phyloP scores from a whole-genome alignment of 1,284 basidiomycete genomes.

The Pyrrhoderma lamaoense region DNA sequence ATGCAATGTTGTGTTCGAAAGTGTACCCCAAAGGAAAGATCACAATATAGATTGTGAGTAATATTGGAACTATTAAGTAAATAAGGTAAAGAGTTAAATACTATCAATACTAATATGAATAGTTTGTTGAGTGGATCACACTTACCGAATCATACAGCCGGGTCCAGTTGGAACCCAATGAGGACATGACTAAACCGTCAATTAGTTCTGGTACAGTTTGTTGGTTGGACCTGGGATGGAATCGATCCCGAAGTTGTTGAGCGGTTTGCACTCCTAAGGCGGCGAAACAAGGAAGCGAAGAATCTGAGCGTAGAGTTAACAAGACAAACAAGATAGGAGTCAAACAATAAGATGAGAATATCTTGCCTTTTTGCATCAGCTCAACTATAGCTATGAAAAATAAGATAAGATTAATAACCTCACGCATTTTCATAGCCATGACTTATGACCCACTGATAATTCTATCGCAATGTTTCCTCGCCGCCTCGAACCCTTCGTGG shows the following conservation, averaged over 20 bases:
- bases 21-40: not conserved
- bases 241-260: slow-evolving; percentile 81
- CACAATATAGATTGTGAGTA: slow-evolving; percentile 29
- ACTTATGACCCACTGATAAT: slow-evolving; percentile 70
- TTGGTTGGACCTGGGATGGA: slow-evolving; percentile 87
- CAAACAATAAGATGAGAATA: not conserved
- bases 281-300: slow-evolving; percentile 87
- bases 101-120: slow-evolving; percentile 32
- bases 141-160: slow-evolving; percentile 85
- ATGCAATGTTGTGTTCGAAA: not conserved
- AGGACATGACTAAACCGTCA: slow-evolving; percentile 80
- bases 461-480: slow-evolving; percentile 93
- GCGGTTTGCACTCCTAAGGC: slow-evolving; percentile 90
- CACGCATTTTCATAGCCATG: slow-evolving; percentile 10
- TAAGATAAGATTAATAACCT: not conserved
- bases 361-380: slow-evolving; percentile 87
- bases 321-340: not conserved
- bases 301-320: slow-evolving; percentile 57
- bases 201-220: slow-evolving; percentile 84
- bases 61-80: slow-evolving; percentile 70
- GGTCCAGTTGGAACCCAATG: slow-evolving; percentile 89
- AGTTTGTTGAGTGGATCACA: slow-evolving; percentile 5
- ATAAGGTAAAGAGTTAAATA: slow-evolving; percentile 43
- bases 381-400: slow-evolving; percentile 72
- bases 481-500: slow-evolving; percentile 88